A percentile compares a stretch with the other conserved stretches of the same genome.
These are phyloP conservation scores for Podila verticillata DNA, from an alignment of 192 early-diverging fungal species.

Conservation along the genomic window DNA sequence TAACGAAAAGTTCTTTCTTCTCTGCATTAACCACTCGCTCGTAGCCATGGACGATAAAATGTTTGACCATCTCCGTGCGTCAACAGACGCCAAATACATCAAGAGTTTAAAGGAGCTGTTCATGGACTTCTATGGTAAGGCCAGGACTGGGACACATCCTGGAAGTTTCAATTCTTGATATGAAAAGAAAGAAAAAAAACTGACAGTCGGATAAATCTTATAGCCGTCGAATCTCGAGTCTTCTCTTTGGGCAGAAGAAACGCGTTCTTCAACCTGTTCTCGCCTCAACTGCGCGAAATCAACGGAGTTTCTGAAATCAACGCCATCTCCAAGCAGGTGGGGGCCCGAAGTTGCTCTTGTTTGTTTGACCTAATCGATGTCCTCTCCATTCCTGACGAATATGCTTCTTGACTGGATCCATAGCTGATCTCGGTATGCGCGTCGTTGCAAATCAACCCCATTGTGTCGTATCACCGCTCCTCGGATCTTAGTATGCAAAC, in stretches of 20 bases:
- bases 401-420: conserved; percentile 32
- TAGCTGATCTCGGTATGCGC: conserved; percentile 89
- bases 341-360: conserved; percentile 59
- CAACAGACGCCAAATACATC: conserved; percentile 68
- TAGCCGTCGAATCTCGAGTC: conserved; percentile 42
- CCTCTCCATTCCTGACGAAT: neutral
- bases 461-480: conserved; percentile 91
- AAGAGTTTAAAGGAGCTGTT: conserved; percentile 81
- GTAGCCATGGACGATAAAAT: conserved; percentile 64
- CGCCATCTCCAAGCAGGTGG: conserved; percentile 41
- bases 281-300: conserved; percentile 16
- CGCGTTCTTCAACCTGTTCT: conserved; percentile 49
- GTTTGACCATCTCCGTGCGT: conserved; percentile 67
- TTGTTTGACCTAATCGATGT: too few relatives aligned
- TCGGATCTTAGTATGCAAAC: conserved; percentile 74
- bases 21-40: too few relatives aligned
- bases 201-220: neutral
- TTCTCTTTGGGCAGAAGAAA: conserved; percentile 31
- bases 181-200: too few relatives aligned
- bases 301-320: conserved; percentile 37
- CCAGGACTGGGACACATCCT: neutral
- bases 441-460: conserved; percentile 90
- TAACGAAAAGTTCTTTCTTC: neutral
- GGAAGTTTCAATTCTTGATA: too few relatives aligned
- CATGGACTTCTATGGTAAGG: conserved; percentile 83